Base-by-base conservation (phyloP, 2,329 filamentous ascomycete genomes). In the Pseudogymnoascus sp. region DNA sequence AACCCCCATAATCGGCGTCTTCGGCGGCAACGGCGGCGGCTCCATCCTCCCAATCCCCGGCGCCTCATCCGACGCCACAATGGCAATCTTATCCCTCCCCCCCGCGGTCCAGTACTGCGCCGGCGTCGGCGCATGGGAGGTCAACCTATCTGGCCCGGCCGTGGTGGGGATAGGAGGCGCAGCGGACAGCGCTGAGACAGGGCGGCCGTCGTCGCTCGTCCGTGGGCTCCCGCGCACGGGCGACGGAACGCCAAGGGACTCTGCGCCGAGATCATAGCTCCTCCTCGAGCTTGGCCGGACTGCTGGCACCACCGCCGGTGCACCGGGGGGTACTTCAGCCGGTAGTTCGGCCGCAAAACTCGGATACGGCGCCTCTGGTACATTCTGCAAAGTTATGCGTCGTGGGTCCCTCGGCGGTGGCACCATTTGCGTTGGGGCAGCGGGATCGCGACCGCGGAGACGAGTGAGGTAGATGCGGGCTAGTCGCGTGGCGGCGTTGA, bases 381-480 rank as follows among this genome's bases (percentile, higher is more conserved):
- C 66, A 19, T 68, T 63, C 3, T 63, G 59, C 6, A 71, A 60
- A 5, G 56, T 57, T 30, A 66, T 65, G 35, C 64, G 61, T 19
- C 39, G 6, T 1, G 39, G 39, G 39, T 45, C 39, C 5, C 39
- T 7, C 0, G 39, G 41, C 0, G 41, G 41, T 0, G 41, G 41
- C 1, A 48, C 41, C 0, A 48, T 13, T 28, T 21, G 41, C 10
- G 41, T 13, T 0, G 21, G 21, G 3, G 41, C 23, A 2, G 28
- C 28, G 0, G 52, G 28, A 2, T 37, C 41, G 13, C 41, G 41
- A 1, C 41, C 71, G 3, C 52, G 28, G 1, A 33, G 15, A 2
- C 90, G 90, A 64, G 89, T 88, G 62, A 85, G 82, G 68, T 92
- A 79, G 64, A 96, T 91, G 73, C 89, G 90, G 63, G 89, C 89